These are phyloP conservation scores for Vinca major DNA, from an alignment of 305 asterid species.

Conservation along the genomic window DNA sequence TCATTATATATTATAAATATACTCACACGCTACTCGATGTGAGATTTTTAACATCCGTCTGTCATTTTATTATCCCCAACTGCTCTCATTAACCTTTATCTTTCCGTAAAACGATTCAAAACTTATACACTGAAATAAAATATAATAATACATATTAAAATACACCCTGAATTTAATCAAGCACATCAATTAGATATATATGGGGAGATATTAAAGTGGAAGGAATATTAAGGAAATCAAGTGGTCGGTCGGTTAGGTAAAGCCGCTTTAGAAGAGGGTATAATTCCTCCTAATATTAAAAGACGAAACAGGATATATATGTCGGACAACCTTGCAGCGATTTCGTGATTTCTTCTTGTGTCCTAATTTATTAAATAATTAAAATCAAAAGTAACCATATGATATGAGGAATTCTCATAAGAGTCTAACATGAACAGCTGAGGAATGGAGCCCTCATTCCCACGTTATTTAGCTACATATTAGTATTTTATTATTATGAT, in stretches of 20 bases:
- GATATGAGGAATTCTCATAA: background rate
- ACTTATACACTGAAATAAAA: no score
- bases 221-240: conserved; percentile 13
- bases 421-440: conserved; percentile 13
- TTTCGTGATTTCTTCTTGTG: background rate
- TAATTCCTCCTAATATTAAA: conserved; percentile 2
- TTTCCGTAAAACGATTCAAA: no score
- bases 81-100: no score
- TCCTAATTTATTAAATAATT: background rate
- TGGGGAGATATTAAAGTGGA: background rate
- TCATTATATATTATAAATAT: no score
- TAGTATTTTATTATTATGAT: background rate
- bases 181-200: background rate
- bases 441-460: background rate
- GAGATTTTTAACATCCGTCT: no score
- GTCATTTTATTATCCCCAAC: no score
- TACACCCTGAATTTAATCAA: background rate
- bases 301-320: conserved; percentile 20
- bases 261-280: conserved; percentile 8
- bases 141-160: no score
- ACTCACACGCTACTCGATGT: no score
- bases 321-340: conserved; percentile 18
- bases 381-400: background rate
- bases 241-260: conserved; percentile 29
- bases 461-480: background rate